A percentile compares a stretch with the other conserved stretches of the same genome.
phyloP scores from a whole-genome alignment of 1,139 yeast genomes.

The Lodderomyces metapsilosis region DNA sequence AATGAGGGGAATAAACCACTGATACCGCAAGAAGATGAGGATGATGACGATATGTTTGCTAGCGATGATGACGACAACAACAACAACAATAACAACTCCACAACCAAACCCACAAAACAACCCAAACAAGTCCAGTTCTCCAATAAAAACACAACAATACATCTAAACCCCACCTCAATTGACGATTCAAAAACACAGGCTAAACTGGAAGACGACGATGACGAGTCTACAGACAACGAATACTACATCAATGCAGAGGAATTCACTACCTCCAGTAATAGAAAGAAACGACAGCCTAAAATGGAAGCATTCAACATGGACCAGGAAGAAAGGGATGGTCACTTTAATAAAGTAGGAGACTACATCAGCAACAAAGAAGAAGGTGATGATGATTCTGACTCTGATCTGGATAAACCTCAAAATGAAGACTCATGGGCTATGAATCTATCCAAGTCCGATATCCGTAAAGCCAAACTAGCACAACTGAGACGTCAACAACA shows the following conservation, averaged over 20 bases:
- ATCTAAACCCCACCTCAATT: neutral
- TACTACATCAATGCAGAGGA: constrained; percentile 20
- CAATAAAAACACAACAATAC: neutral
- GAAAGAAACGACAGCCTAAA: constrained; percentile 21
- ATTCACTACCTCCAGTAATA: constrained; percentile 6
- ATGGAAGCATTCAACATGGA: constrained; percentile 63
- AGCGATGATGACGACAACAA: constrained; percentile 18
- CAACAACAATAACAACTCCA: no score
- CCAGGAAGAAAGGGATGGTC: constrained; percentile 59
- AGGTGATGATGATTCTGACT: constrained; percentile 37
- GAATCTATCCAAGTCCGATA: constrained; percentile 45
- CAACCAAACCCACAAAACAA: neutral
- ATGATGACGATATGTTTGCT: constrained; percentile 43
- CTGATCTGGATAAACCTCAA: constrained; percentile 28
- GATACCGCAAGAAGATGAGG: constrained; percentile 9
- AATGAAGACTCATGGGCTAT: constrained; percentile 52
- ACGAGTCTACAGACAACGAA: constrained; percentile 10
- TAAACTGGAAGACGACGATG: constrained; percentile 4
- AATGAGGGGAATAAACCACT: neutral
- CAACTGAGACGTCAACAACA: constrained; percentile 27
- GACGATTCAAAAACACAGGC: constrained; percentile 1
- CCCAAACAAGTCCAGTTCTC: constrained; percentile 1
- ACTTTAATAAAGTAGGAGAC: constrained; percentile 63
- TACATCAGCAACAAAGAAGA: constrained; percentile 48
- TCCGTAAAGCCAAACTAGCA: constrained; percentile 46